Base-by-base conservation (phyloP, 768 basidiomycete species). In the Holtermannia corniformis region DNA sequence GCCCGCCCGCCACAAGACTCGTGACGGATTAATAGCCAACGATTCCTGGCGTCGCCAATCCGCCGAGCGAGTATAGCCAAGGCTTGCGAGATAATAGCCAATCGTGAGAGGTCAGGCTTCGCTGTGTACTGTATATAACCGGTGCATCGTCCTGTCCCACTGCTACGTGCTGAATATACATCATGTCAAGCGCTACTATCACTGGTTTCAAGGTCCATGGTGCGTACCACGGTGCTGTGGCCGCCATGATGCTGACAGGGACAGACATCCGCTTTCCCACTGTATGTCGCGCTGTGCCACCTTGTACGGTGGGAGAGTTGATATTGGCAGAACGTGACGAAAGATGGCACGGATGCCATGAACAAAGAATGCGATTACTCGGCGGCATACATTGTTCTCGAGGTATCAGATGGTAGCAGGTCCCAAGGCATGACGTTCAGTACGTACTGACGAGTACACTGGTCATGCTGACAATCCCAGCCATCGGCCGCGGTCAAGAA, bases 361-460 rank as follows among this genome's bases (percentile, higher is more conserved):
- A 93, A 95, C 73, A 85, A 86, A 26, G 87, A 88, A 51, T 93
- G 90, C 73, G 92, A 95, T 74, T 95, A 95, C 74, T 91, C 88
- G 1, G 87, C 90, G 1, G 92, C 92, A 4, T 95, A 95, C 70
- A 78, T 95, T 43, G 79, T 82, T 21, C 77, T 96, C 52, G 74
- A 79, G 56, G 92, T 84, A n/a, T 77, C 81, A 26, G 61, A 75
- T 3, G 78, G 81, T 48, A 81, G 92, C 42, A 78, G 83, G 45
- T 88, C 91, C n/a, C 82, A 89, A 61, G 70, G 70, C 21, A 70
- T 73, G 70, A 72, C 65, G 4, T 67, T 67, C 54, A 68, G 67
- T 68, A 48, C 56, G 63, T 64, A 20, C 47, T 41, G 14, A 24
- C 14, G 21, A 21, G 51, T 47, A 53, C 20, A 44, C 44, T 26